These are phyloP conservation scores for Mortierella sp. DNA, from an alignment of 371 early-diverging fungal species.

Conservation along the genomic window DNA sequence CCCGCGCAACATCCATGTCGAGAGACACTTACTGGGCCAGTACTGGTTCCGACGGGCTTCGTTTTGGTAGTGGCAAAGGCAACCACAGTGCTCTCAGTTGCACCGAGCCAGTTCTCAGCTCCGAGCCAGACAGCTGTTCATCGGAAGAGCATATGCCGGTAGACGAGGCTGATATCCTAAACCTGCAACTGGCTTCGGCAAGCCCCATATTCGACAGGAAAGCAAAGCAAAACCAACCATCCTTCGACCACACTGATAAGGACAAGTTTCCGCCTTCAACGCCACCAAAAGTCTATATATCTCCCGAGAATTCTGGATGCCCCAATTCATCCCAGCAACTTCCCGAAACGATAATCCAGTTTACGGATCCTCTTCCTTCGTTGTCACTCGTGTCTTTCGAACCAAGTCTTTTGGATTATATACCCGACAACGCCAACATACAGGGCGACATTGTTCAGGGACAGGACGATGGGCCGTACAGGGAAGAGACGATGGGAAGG, in stretches of 20 bases:
- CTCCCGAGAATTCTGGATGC: too few relatives aligned
- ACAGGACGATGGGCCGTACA: background rate
- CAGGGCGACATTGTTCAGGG: background rate
- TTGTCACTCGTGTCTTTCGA: background rate
- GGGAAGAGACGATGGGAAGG: background rate
- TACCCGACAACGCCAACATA: background rate
- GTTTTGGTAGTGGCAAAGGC: too few relatives aligned
- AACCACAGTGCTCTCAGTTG: too few relatives aligned
- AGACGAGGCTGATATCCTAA: background rate
- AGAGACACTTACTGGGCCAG: too few relatives aligned
- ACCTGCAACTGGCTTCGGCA: background rate
- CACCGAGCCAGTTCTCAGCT: too few relatives aligned
- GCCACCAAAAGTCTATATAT: too few relatives aligned
- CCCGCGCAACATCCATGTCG: too few relatives aligned
- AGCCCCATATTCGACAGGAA: background rate
- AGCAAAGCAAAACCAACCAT: background rate
- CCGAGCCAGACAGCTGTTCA: too few relatives aligned
- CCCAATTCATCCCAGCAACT: background rate
- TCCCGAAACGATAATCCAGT: slow-evolving; percentile 33
- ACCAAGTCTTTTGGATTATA: background rate
- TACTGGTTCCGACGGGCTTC: too few relatives aligned
- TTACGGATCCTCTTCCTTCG: background rate
- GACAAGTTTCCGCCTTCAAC: too few relatives aligned
- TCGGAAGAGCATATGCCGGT: background rate
- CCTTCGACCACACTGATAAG: too few relatives aligned